phyloP scores from a whole-genome alignment of 805 yeast genomes.

The Starmerella floricola region DNA sequence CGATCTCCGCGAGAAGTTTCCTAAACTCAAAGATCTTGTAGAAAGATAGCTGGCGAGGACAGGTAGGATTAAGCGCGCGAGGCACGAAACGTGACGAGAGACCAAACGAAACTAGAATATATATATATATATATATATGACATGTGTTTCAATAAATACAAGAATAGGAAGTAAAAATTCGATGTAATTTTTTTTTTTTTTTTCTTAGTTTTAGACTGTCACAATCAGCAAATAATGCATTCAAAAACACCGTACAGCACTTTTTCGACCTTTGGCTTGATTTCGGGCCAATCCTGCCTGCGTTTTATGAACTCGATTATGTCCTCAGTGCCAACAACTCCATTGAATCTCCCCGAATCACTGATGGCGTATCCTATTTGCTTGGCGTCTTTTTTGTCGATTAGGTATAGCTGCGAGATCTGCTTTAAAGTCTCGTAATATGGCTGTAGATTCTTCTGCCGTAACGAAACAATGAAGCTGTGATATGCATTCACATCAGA shows the following conservation, averaged over 20 bases:
- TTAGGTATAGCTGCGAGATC: conserved; percentile 71
- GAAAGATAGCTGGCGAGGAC: background rate
- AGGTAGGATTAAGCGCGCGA: no score
- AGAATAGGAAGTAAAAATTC: no score
- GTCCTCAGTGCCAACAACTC: conserved; percentile 84
- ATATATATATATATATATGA: background rate
- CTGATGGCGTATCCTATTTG: conserved; percentile 74
- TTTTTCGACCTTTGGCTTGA: conserved; percentile 72
- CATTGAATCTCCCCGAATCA: conserved; percentile 75
- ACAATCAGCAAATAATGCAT: conserved; percentile 13
- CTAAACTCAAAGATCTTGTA: background rate
- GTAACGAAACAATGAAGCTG: conserved; percentile 48
- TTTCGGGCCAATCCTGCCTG: conserved; percentile 72
- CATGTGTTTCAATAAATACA: no score
- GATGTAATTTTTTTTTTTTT: no score
- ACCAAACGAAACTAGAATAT: no score
- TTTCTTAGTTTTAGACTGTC: background rate
- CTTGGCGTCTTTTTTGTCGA: conserved; percentile 61
- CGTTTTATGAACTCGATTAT: conserved; percentile 84
- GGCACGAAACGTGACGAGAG: no score
- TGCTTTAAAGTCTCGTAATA: conserved; percentile 69
- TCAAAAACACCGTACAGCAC: conserved; percentile 86
- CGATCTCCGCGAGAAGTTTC: background rate
- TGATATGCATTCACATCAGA: conserved; percentile 71
- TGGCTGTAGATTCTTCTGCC: conserved; percentile 47